Percentiles rank a stretch among this genome's conserved stretches.
Evolutionary conservation across 129 eudicot species (phyloP).

Genomic region (Silybum marianum): DNA sequence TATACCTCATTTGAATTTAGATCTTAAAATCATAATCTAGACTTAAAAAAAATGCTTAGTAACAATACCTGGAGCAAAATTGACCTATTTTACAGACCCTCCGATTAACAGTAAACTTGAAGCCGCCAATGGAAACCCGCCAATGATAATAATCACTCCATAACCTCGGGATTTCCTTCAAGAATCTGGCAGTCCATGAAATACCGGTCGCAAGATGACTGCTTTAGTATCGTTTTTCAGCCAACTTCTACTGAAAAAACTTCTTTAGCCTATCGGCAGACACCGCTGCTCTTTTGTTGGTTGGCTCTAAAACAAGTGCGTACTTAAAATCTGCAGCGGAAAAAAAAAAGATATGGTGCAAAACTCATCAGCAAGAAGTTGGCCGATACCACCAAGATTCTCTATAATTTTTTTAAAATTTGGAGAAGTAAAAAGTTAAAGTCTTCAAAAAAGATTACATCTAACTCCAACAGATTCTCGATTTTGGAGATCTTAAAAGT

Average conservation of each 20-base stretch:
- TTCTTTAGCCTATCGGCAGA: constrained; percentile 67
- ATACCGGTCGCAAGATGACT: constrained; percentile 1
- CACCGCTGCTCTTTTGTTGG: constrained; percentile 75
- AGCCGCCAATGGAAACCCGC: constrained; percentile 10
- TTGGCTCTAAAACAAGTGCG: constrained; percentile 93
- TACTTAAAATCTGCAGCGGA: constrained; percentile 72
- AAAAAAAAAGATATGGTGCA: not conserved
- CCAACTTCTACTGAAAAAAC: constrained; percentile 47
- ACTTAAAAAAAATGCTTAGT: not conserved
- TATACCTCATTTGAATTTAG: constrained; percentile 12
- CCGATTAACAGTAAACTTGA: not conserved
- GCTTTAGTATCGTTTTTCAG: constrained; percentile 6
- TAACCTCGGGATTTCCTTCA: constrained; percentile 16
- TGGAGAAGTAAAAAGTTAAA: not conserved
- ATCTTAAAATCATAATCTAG: constrained; percentile 12
- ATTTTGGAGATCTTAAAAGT: not conserved
- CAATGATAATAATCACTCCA: constrained; percentile 16
- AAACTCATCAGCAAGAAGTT: not conserved
- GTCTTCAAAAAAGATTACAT: not conserved
- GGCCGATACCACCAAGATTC: not conserved
- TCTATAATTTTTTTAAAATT: not conserved
- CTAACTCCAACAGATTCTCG: not conserved
- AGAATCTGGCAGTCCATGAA: constrained; percentile 3
- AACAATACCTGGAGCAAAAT: constrained; percentile 27
- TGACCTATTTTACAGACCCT: constrained; percentile 35